Evolutionary conservation across 225 moss, liverwort and hornwort genomes (phyloP).

Genomic region (Thuidium tamariscinum): DNA sequence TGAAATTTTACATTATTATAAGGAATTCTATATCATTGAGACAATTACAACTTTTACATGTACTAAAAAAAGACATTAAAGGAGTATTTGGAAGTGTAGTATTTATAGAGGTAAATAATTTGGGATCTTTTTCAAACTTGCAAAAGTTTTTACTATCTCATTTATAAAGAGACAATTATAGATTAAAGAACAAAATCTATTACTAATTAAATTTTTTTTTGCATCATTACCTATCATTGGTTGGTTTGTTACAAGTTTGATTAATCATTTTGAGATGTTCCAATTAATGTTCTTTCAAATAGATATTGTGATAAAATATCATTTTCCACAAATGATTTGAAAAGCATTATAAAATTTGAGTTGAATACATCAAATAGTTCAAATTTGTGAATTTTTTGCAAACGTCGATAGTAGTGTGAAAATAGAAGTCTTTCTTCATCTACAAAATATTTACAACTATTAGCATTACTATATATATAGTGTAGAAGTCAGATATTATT

Average conservation of each 20-base stretch:
- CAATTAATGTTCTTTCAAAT: neutral
- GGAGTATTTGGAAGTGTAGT: fast-evolving
- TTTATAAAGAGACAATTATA: neutral
- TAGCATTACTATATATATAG: neutral
- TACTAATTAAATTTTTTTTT: too few relatives aligned
- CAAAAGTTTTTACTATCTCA: neutral
- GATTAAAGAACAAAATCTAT: neutral
- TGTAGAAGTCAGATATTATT: neutral
- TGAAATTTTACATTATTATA: neutral
- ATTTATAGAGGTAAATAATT: neutral
- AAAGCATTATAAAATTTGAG: neutral
- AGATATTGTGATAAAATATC: neutral
- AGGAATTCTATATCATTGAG: neutral
- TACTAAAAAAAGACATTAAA: neutral
- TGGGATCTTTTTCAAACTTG: neutral
- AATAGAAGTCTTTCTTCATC: neutral
- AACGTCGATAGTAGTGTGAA: neutral
- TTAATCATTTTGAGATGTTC: neutral
- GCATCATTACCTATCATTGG: neutral
- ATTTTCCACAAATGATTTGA: neutral
- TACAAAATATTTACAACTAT: neutral
- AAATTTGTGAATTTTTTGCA: neutral
- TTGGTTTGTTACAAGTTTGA: too few relatives aligned
- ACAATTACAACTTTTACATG: too few relatives aligned
- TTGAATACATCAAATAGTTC: neutral